phyloP scores from a whole-genome alignment of 441 rosid genomes.

The Eruca vesicaria region DNA sequence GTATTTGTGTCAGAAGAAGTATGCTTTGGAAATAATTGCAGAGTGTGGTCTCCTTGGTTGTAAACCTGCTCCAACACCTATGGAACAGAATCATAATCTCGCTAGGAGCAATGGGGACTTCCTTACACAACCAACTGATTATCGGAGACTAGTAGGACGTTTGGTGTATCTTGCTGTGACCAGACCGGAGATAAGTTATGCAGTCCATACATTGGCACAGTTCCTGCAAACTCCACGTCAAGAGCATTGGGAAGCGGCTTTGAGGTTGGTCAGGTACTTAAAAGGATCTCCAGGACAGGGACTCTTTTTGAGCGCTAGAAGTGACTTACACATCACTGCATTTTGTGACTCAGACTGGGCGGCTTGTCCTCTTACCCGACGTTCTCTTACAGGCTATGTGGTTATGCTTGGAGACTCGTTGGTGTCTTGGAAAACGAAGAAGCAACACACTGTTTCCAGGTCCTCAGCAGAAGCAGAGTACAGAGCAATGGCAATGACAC shows the following conservation, averaged over 20 bases:
- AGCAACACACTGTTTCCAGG: neutral
- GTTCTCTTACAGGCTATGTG: neutral
- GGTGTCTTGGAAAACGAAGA: neutral
- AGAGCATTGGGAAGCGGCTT: neutral
- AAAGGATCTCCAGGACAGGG: neutral
- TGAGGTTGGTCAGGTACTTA: neutral
- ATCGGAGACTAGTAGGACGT: neutral
- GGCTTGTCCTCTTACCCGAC: fast-evolving
- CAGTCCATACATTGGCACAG: neutral
- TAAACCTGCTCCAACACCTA: neutral
- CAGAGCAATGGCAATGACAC: neutral
- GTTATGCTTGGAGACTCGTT: neutral
- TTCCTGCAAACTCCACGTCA: neutral
- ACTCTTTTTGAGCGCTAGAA: fast-evolving
- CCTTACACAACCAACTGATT: neutral
- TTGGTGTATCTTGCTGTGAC: neutral
- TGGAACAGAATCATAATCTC: neutral
- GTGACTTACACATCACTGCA: neutral
- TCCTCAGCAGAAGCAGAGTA: neutral
- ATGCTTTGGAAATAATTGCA: fast-evolving
- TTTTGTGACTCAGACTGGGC: neutral
- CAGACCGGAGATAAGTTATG: neutral
- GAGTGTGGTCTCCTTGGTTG: neutral
- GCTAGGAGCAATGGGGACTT: neutral
- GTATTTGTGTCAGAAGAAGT: neutral